Conservation (phyloP, 305 asterid genomes). For the Coffea humblotiana region DNA sequence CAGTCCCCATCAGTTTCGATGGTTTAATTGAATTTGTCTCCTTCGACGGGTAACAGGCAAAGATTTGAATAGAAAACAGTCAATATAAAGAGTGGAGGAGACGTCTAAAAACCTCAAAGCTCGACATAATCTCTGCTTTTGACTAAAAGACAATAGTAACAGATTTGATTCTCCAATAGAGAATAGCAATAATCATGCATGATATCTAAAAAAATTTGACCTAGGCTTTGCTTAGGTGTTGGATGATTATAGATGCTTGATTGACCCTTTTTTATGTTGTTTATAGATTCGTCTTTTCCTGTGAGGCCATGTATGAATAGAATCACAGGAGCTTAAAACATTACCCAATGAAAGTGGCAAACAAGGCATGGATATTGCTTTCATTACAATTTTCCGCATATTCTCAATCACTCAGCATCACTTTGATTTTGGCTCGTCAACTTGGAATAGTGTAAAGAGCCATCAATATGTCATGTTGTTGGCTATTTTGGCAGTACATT, state of each 20-base stretch:
- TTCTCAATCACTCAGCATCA: not conserved
- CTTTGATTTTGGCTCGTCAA: not conserved
- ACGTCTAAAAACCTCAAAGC: not conserved
- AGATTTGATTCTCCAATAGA: not conserved
- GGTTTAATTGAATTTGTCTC: too few species aligned
- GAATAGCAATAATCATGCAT: not conserved
- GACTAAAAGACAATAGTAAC: not conserved
- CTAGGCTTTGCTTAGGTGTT: not conserved
- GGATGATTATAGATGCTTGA: not conserved
- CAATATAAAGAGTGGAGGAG: not conserved
- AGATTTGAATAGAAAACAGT: not conserved
- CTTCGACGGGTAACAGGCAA: not conserved
- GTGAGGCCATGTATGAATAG: constrained; percentile 10
- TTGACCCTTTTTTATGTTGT: not conserved
- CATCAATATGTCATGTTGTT: not conserved
- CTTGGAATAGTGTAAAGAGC: not conserved
- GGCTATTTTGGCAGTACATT: not conserved
- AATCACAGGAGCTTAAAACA: constrained; percentile 5
- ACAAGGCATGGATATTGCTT: constrained; percentile 27
- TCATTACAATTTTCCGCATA: constrained; percentile 14
- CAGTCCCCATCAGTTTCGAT: too few species aligned
- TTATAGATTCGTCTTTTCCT: not conserved
- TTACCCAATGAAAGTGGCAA: constrained; percentile 16
- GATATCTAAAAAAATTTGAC: not conserved
- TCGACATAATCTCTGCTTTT: constrained; percentile 2